Conservation (phyloP, 164 flowering plant genomes). For the Santalum album region DNA sequence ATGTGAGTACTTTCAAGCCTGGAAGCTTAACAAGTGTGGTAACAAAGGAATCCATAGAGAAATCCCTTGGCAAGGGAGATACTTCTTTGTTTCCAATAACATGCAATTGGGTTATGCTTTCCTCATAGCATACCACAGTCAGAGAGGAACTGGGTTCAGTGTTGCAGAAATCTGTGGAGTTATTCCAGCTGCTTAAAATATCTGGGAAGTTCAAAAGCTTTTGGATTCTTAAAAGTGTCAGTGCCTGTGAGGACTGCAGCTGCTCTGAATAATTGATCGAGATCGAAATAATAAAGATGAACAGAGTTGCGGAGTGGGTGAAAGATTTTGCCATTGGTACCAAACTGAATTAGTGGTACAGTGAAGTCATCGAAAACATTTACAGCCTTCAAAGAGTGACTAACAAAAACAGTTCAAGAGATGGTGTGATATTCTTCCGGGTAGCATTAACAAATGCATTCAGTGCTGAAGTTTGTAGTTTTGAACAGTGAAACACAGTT, state of each 20-base stretch:
- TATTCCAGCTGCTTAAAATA: constrained; percentile 60
- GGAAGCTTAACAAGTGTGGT: constrained; percentile 62
- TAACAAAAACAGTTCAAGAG: neutral
- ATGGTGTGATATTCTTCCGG: neutral
- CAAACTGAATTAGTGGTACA: neutral
- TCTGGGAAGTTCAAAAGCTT: constrained; percentile 48
- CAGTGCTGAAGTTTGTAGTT: neutral
- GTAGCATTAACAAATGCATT: too few species aligned
- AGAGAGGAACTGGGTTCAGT: constrained; percentile 41
- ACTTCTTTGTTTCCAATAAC: constrained; percentile 46
- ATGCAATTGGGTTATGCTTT: constrained; percentile 70
- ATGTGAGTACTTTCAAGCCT: constrained; percentile 65
- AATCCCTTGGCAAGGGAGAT: constrained; percentile 44
- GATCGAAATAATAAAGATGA: constrained; percentile 17
- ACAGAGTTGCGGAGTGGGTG: constrained; percentile 10
- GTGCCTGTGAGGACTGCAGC: constrained; percentile 54
- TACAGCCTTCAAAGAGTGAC: neutral
- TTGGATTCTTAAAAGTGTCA: constrained; percentile 57
- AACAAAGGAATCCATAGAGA: constrained; percentile 70
- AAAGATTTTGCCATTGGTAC: constrained; percentile 16
- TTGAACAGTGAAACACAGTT: neutral
- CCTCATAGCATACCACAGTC: constrained; percentile 79
- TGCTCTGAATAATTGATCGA: constrained; percentile 34
- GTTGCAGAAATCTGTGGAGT: constrained; percentile 68
- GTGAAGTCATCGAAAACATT: neutral